A percentile compares a stretch with the other conserved stretches of the same genome.
phyloP scores from a whole-genome alignment of 2,329 filamentous ascomycete species.

The Pyricularia grisea region DNA sequence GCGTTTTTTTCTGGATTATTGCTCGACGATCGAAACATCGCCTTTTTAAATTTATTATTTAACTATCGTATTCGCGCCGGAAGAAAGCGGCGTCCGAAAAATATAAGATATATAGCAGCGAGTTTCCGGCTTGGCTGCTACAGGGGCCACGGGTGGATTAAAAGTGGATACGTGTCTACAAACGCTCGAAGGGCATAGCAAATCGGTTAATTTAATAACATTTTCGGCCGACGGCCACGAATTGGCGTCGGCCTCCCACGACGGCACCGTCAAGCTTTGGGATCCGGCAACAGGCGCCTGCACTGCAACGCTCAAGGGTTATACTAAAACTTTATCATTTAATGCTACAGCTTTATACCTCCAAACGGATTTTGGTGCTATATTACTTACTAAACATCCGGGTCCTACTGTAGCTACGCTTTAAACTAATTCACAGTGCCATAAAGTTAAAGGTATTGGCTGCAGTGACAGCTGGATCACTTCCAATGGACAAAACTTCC shows the following conservation, averaged over 20 bases:
- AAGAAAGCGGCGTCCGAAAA: background rate
- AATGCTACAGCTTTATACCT: background rate
- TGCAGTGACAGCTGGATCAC: background rate
- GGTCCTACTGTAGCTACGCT: background rate
- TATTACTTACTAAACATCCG: background rate
- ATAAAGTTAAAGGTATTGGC: background rate
- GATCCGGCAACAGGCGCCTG: constrained; percentile 6
- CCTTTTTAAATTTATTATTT: background rate
- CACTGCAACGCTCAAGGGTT: background rate
- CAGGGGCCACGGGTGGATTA: constrained; percentile 6
- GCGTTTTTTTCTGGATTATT: background rate
- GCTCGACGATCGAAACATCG: background rate
- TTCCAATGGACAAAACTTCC: background rate
- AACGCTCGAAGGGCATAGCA: constrained; percentile 14
- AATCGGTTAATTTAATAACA: background rate
- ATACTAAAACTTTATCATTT: background rate
- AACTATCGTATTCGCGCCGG: background rate
- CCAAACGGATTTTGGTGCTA: background rate
- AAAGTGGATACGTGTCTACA: constrained; percentile 11
- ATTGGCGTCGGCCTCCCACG: background rate
- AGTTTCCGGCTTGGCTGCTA: constrained; percentile 11
- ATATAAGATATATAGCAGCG: background rate
- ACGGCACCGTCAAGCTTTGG: constrained; percentile 4
- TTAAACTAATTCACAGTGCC: background rate
- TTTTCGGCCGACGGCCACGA: background rate